These are phyloP conservation scores for Podospora australis DNA, from an alignment of 495 filamentous ascomycete species.

Conservation along the genomic window DNA sequence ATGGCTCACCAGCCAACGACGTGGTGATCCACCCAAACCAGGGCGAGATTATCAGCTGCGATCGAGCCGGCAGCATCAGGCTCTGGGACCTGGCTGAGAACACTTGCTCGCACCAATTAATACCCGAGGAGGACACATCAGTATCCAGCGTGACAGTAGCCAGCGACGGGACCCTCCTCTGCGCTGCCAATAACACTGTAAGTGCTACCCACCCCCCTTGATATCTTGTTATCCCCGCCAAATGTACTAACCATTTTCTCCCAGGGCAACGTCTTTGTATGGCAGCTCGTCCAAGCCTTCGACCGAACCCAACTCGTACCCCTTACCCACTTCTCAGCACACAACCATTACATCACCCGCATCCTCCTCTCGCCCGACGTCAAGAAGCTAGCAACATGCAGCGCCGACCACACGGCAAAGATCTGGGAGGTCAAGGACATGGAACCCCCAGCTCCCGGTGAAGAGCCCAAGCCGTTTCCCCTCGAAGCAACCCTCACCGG, in stretches of 20 bases:
- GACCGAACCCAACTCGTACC: slow-evolving; percentile 86
- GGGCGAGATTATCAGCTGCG: slow-evolving; percentile 93
- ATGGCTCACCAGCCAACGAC: slow-evolving; percentile 84
- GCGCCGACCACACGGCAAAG: slow-evolving; percentile 94
- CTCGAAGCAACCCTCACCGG: slow-evolving; percentile 86
- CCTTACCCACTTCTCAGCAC: slow-evolving; percentile 85
- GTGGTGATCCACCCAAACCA: slow-evolving; percentile 98
- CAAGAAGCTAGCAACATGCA: slow-evolving; percentile 94
- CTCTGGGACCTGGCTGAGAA: slow-evolving; percentile 98
- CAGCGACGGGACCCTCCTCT: slow-evolving; percentile 88
- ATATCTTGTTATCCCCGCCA: too few species aligned
- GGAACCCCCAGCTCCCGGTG: slow-evolving; percentile 41
- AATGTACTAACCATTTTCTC: background rate
- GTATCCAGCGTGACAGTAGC: slow-evolving; percentile 93
- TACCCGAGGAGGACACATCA: slow-evolving; percentile 90
- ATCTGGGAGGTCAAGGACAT: slow-evolving; percentile 83
- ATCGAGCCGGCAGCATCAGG: slow-evolving; percentile 84
- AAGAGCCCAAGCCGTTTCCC: slow-evolving; percentile 48
- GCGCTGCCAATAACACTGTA: slow-evolving; percentile 90
- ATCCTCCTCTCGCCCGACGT: slow-evolving; percentile 95
- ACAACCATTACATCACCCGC: slow-evolving; percentile 89
- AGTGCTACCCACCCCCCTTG: too few species aligned
- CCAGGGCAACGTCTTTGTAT: slow-evolving; percentile 94
- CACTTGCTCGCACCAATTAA: slow-evolving; percentile 91
- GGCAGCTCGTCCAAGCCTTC: slow-evolving; percentile 77